These are phyloP conservation scores for Fusarium bactridioides DNA, from an alignment of 2,329 filamentous ascomycete genomes.

Conservation along the genomic window DNA sequence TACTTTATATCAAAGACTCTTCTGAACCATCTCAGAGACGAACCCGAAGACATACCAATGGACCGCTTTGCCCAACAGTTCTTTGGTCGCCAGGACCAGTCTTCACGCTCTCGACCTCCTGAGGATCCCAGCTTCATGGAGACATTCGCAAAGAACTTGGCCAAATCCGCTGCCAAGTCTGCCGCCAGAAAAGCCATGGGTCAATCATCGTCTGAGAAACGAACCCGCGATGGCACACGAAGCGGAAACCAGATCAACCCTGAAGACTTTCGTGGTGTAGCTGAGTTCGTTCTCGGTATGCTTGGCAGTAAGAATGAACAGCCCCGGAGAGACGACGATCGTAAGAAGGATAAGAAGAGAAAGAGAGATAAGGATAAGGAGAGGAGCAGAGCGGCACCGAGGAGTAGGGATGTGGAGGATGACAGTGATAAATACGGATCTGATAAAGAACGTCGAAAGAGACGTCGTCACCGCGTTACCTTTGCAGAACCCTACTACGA, in stretches of 20 bases:
- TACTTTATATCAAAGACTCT: slow-evolving; percentile 36
- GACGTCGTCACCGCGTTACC: slow-evolving; percentile 32
- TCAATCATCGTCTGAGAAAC: slow-evolving; percentile 12
- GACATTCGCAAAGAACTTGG: slow-evolving; percentile 35
- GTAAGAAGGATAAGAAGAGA: slow-evolving; percentile 24
- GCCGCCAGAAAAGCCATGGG: slow-evolving; percentile 37
- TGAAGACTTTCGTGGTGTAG: slow-evolving; percentile 35
- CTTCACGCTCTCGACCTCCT: slow-evolving; percentile 12
- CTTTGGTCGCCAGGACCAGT: slow-evolving; percentile 28
- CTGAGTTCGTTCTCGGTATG: slow-evolving; percentile 38
- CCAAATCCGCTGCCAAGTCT: slow-evolving; percentile 38
- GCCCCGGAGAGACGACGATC: slow-evolving; percentile 10
- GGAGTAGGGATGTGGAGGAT: slow-evolving; percentile 7
- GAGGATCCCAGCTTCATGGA: slow-evolving; percentile 36
- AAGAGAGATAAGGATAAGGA: slow-evolving; percentile 26
- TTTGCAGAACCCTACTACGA: slow-evolving; percentile 37
- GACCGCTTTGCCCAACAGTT: slow-evolving; percentile 38
- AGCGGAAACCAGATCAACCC: slow-evolving; percentile 25
- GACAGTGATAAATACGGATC: slow-evolving; percentile 26
- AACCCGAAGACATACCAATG: slow-evolving; percentile 12
- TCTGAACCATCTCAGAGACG: slow-evolving; percentile 14
- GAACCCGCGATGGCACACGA: slow-evolving; percentile 13
- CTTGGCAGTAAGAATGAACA: slow-evolving; percentile 20
- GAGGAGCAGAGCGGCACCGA: slow-evolving; percentile 9
- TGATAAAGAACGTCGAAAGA: slow-evolving; percentile 32